These are phyloP conservation scores for Potentilla sterilis DNA, from an alignment of 306 rosid genomes.

Conservation along the genomic window DNA sequence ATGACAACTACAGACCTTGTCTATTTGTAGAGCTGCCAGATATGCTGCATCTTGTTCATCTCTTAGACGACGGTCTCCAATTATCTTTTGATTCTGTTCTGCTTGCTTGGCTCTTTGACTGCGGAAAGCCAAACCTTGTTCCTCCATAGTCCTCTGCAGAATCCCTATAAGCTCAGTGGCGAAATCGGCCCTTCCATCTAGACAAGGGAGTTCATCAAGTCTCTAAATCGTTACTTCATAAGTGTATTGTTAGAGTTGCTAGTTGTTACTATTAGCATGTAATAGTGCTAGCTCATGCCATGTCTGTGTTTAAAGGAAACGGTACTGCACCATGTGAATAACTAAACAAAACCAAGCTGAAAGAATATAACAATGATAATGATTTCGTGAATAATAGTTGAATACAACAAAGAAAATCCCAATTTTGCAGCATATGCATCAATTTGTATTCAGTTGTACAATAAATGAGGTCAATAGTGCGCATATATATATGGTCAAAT, in stretches of 20 bases:
- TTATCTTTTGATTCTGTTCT: constrained; percentile 38
- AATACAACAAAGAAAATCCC: neutral
- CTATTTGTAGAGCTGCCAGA: constrained; percentile 60
- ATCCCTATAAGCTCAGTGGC: constrained; percentile 73
- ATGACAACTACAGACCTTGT: constrained; percentile 41
- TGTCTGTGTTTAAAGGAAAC: neutral
- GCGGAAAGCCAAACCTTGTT: constrained; percentile 72
- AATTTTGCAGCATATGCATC: neutral
- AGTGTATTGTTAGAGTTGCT: neutral
- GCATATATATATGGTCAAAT: neutral
- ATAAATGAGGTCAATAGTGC: neutral
- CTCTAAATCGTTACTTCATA: neutral
- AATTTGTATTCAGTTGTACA: neutral
- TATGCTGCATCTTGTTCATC: constrained; percentile 85
- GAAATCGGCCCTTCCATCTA: constrained; percentile 83
- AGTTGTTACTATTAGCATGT: constrained; percentile 2
- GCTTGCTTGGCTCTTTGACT: constrained; percentile 46
- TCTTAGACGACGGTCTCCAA: constrained; percentile 60
- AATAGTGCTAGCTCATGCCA: neutral
- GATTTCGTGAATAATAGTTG: neutral
- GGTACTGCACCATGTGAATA: neutral
- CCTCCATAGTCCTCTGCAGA: constrained; percentile 82
- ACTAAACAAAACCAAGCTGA: neutral
- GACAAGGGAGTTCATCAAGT: constrained; percentile 8
- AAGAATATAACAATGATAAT: neutral